A percentile compares a stretch with the other conserved stretches of the same genome.
Conservation (phyloP, 768 basidiomycete species). For the Galerina marginata region DNA sequence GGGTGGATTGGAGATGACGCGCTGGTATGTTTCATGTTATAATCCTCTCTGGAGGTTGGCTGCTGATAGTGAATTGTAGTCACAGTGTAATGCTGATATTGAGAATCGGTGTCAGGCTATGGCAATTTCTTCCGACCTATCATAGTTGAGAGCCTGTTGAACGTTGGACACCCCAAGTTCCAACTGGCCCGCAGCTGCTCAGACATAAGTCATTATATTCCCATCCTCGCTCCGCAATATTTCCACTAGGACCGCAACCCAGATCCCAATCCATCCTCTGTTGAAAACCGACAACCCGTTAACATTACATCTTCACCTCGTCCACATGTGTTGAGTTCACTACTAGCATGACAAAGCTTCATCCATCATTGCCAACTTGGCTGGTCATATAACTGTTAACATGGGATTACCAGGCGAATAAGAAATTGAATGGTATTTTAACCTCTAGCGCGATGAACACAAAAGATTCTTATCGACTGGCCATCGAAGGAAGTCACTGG, state of each 20-base stretch:
- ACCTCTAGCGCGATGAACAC: neutral
- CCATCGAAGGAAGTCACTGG: too few relatives aligned
- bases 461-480: neutral
- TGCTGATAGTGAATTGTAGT: conserved; percentile 4
- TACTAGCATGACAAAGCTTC: too few relatives aligned
- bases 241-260: too few relatives aligned
- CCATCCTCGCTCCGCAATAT: neutral
- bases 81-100: conserved; percentile 25
- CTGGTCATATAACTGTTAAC: too few relatives aligned
- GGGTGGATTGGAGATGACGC: conserved; percentile 52
- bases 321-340: too few relatives aligned
- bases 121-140: conserved; percentile 9
- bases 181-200: neutral
- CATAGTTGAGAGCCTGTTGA: neutral
- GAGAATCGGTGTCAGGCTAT: conserved; percentile 20
- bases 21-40: conserved; percentile 49
- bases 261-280: too few relatives aligned
- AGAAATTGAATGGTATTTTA: neutral
- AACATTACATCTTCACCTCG: too few relatives aligned
- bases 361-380: too few relatives aligned
- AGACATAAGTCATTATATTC: too few relatives aligned
- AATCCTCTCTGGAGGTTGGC: neutral
- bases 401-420: neutral
- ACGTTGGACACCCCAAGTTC: neutral
- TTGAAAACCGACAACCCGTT: too few relatives aligned